Evolutionary conservation across 2,329 filamentous ascomycete genomes (phyloP).

Genomic region (Aspergillus sp.): DNA sequence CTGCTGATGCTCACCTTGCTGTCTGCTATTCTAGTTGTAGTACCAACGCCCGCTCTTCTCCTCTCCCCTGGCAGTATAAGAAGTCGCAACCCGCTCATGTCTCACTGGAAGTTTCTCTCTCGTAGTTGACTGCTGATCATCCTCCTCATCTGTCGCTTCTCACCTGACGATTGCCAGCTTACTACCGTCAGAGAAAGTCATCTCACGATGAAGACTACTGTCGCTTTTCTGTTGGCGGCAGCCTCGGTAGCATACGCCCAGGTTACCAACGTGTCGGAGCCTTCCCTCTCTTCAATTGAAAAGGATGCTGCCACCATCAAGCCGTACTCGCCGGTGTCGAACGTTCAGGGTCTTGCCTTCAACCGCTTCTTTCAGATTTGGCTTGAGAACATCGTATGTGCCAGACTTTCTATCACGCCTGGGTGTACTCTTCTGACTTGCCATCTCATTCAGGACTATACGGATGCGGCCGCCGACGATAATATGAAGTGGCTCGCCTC

Average conservation of each 20-base stretch:
- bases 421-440: slow-evolving; percentile 45
- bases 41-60: background rate
- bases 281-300: slow-evolving; percentile 31
- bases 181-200: background rate
- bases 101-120: background rate
- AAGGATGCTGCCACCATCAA: slow-evolving; percentile 57
- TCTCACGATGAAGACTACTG: slow-evolving; percentile 47
- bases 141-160: background rate
- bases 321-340: slow-evolving; percentile 62
- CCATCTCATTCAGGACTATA: slow-evolving; percentile 53
- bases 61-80: background rate
- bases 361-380: slow-evolving; percentile 72
- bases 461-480: slow-evolving; percentile 62
- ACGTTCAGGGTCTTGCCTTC: slow-evolving; percentile 71
- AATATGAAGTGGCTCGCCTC: slow-evolving; percentile 34
- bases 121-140: slow-evolving; percentile 8
- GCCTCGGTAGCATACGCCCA: slow-evolving; percentile 31
- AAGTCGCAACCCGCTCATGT: background rate
- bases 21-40: background rate
- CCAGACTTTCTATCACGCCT: slow-evolving; percentile 14
- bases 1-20: too few relatives aligned
- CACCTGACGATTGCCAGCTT: background rate
- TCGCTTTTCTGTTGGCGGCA: slow-evolving; percentile 28
- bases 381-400: slow-evolving; percentile 72
- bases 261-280: slow-evolving; percentile 28